Conservation (phyloP, 306 rosid genomes). For the Adenanthera pavonina region DNA sequence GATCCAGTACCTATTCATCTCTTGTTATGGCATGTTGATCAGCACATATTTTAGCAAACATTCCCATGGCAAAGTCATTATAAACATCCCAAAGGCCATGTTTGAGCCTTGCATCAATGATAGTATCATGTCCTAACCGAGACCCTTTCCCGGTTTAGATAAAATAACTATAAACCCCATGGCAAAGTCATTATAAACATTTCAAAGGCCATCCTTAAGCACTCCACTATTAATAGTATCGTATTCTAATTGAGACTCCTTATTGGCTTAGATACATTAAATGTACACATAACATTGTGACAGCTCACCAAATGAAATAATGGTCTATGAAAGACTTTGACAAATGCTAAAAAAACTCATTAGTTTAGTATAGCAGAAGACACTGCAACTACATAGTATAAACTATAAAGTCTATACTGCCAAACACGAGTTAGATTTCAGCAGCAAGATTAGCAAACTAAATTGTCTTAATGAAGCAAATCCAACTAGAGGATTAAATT, state of each 20-base stretch:
- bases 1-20: constrained; percentile 80
- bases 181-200: constrained; percentile 83
- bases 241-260: constrained; percentile 85
- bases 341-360: not conserved
- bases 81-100: constrained; percentile 99
- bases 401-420: not conserved
- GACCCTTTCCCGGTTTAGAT: constrained; percentile 76
- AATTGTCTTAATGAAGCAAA: not conserved
- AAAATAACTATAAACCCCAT: constrained; percentile 57
- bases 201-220: constrained; percentile 96
- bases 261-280: constrained; percentile 51
- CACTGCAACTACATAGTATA: constrained; percentile 14
- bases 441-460: not conserved
- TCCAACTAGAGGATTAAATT: not conserved
- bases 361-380: not conserved
- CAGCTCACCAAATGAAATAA: not conserved
- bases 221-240: constrained; percentile 67
- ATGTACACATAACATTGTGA: not conserved
- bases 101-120: constrained; percentile 90
- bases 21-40: constrained; percentile 68
- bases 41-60: constrained; percentile 90
- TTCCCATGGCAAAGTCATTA: constrained; percentile 90
- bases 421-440: not conserved
- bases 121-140: constrained; percentile 84
- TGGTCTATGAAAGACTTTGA: not conserved